A percentile compares a stretch with the other conserved stretches of the same genome.
These are phyloP conservation scores for Solanum chiquidenum DNA, from an alignment of 257 asterid species.

Conservation along the genomic window DNA sequence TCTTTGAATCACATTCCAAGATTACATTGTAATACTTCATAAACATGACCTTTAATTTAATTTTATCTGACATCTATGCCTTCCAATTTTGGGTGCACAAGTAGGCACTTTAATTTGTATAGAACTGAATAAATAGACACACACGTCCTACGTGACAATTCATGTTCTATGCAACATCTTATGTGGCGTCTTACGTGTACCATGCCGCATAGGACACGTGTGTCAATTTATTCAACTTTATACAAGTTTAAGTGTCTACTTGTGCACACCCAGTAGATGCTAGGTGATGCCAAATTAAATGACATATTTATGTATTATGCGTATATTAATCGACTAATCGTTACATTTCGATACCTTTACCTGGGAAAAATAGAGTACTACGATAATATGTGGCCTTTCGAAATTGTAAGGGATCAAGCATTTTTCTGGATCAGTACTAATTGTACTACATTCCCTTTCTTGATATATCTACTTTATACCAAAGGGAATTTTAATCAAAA, in stretches of 20 bases:
- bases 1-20: not conserved
- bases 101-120: not conserved
- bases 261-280: rapidly evolving
- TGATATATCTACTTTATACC: not conserved
- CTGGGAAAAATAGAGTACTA: not conserved
- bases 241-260: not conserved
- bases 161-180: not conserved
- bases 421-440: not conserved
- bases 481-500: not conserved
- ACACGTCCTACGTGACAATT: not conserved
- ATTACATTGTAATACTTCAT: not conserved
- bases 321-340: not conserved
- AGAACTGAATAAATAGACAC: too few relatives aligned
- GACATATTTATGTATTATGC: too few relatives aligned
- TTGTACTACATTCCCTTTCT: not conserved
- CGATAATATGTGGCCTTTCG: not conserved
- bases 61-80: not conserved
- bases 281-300: not conserved
- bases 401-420: not conserved
- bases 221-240: not conserved
- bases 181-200: not conserved
- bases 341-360: not conserved
- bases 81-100: too few relatives aligned
- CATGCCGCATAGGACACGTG: not conserved
- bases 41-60: too few relatives aligned